phyloP scores from a whole-genome alignment of 257 asterid genomes.

The Voacanga thouarsii region DNA sequence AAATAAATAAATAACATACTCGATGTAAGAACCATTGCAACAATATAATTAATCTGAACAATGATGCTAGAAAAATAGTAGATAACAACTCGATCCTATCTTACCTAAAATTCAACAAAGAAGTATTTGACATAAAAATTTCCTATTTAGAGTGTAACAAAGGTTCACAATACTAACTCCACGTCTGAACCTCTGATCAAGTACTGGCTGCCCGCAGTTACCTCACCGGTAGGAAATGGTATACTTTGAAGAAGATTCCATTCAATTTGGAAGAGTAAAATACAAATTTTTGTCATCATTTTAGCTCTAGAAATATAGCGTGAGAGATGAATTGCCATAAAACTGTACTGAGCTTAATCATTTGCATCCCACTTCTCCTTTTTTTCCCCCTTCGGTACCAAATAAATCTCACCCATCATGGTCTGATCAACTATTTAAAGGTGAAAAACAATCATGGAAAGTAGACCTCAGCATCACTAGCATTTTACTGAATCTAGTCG shows the following conservation, averaged over 20 bases:
- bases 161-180: background rate
- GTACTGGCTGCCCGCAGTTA: background rate
- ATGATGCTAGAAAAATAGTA: background rate
- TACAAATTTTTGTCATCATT: background rate
- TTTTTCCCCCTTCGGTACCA: background rate
- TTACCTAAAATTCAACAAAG: background rate
- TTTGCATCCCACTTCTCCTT: background rate
- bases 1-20: background rate
- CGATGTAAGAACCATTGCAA: background rate
- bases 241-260: background rate
- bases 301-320: background rate
- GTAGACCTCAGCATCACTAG: background rate
- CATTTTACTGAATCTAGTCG: background rate
- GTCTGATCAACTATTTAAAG: background rate
- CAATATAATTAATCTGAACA: background rate
- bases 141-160: background rate
- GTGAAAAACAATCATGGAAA: background rate
- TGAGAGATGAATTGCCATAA: background rate
- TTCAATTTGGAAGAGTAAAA: background rate
- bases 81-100: background rate
- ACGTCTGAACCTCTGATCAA: background rate
- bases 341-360: background rate
- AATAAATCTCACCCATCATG: background rate
- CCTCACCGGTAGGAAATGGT: background rate
- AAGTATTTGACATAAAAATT: background rate